Conservation (phyloP, 176 grass and related monocot genomes). For the Typha latifolia region DNA sequence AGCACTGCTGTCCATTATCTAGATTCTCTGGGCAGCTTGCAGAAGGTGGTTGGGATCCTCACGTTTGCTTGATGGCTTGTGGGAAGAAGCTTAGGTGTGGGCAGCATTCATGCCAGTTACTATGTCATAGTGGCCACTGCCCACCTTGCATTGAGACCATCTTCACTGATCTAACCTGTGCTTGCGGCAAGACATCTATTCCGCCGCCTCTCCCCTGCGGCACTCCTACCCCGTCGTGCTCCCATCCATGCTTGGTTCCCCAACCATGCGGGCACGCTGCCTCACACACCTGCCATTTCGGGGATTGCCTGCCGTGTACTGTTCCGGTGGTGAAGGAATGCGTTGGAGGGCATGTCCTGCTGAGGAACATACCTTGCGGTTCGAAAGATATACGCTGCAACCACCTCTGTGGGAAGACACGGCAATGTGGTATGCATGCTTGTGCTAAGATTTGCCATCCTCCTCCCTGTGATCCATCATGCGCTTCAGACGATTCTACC, state of each 20-base stretch:
- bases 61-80: slow-evolving; percentile 72
- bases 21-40: slow-evolving; percentile 24
- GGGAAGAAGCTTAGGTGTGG: slow-evolving; percentile 87
- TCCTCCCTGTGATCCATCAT: slow-evolving; percentile 53
- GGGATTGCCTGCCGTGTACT: slow-evolving; percentile 66
- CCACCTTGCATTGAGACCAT: slow-evolving; percentile 75
- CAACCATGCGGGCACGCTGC: slow-evolving; percentile 68
- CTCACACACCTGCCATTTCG: slow-evolving; percentile 81
- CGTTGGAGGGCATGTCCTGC: slow-evolving; percentile 69
- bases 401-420: slow-evolving; percentile 88
- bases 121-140: slow-evolving; percentile 88
- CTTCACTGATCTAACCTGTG: slow-evolving; percentile 77
- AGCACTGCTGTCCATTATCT: slow-evolving; percentile 66
- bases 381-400: slow-evolving; percentile 94
- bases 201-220: slow-evolving; percentile 65
- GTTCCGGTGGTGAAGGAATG: slow-evolving; percentile 69
- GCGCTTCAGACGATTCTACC: slow-evolving; percentile 37
- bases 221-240: slow-evolving; percentile 70
- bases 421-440: slow-evolving; percentile 89
- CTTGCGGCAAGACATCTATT: slow-evolving; percentile 81
- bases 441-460: slow-evolving; percentile 67
- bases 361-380: slow-evolving; percentile 93
- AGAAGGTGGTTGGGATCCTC: slow-evolving; percentile 47
- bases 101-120: slow-evolving; percentile 62
- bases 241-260: slow-evolving; percentile 50